Evolutionary conservation across 2,329 filamentous ascomycete species (phyloP), one percentile per base, ranked within the genome.

Genomic region (Scedosporium dehoogii): DNA sequence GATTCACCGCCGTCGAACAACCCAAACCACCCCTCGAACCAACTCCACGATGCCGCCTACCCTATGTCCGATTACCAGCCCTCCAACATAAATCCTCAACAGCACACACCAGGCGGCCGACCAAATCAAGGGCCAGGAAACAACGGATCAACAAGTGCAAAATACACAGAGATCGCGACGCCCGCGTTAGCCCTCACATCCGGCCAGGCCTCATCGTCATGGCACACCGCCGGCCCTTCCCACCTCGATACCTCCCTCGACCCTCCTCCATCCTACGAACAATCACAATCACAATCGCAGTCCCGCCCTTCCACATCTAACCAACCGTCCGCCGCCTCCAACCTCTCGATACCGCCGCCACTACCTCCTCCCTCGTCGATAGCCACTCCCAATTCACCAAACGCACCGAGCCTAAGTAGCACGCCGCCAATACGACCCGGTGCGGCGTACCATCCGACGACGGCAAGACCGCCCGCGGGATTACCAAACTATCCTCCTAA

Each of bases 11-110:
- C 59, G n/a, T 23, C 44, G 18, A 61, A 61, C 59, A 51, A 51
- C 33, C 60, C 62, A 10, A 53, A 60, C 27, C 64, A 65, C 55
- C 62, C 64, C 42, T 65, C 64, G 41, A 61, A 65, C 58, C 53
- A 63, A 18, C 61, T 65, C 46, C 60, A 59, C 42, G 60, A 63
- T 41, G 64, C 64, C 25, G 64, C 64, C n/a, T 65, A 65, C 42
- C 64, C 64, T 14, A 58, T 64, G 42, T 62, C 61, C 58, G 64
- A 65, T 46, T 62, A 61, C 59, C 59, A 61, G 9, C 59, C 59
- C 46, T 16, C 23, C 21, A 61, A 61, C 21, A 51, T 61, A 18
- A 42, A 29, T 29, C 42, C 16, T 14, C 41, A 33, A 33, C 38
- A 21, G 2, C 41, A 44, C 58, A 4, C 18, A 10, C 25, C 4